Conservation (phyloP, 495 filamentous ascomycete species). For the Lophium mytilinum region DNA sequence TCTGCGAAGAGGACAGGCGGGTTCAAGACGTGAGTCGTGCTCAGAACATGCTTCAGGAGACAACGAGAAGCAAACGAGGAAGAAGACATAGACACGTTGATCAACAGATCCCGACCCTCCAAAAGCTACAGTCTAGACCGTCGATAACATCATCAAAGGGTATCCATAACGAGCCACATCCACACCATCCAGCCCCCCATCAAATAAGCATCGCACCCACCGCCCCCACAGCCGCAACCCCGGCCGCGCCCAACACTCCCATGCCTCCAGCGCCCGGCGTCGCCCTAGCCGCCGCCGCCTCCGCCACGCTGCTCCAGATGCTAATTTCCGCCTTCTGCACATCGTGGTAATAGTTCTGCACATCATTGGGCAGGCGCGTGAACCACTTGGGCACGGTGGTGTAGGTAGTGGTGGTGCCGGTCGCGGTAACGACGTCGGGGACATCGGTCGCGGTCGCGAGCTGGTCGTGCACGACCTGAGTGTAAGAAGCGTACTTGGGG, state of each 20-base stretch:
- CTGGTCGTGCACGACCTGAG: neutral
- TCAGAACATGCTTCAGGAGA: no score
- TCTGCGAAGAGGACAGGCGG: slow-evolving; percentile 53
- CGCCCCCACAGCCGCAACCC: neutral
- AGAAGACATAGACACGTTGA: no score
- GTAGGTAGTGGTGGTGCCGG: neutral
- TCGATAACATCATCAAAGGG: no score
- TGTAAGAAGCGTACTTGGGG: neutral
- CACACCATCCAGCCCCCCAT: neutral
- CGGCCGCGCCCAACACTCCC: neutral
- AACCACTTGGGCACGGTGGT: slow-evolving; percentile 2
- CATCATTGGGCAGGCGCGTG: neutral
- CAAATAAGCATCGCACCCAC: neutral
- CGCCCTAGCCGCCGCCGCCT: neutral
- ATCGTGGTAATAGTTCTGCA: neutral
- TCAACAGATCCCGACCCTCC: no score
- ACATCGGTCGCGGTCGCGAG: slow-evolving; percentile 9
- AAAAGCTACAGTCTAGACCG: no score
- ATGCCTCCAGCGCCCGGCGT: neutral
- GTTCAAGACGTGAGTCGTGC: slow-evolving; percentile 9
- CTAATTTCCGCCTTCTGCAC: neutral
- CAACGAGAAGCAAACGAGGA: no score
- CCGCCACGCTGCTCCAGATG: neutral
- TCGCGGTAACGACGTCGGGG: neutral
- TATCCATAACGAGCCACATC: no score